These are phyloP conservation scores for Fusarium foetens DNA, from an alignment of 2,329 filamentous ascomycete species.

Conservation along the genomic window DNA sequence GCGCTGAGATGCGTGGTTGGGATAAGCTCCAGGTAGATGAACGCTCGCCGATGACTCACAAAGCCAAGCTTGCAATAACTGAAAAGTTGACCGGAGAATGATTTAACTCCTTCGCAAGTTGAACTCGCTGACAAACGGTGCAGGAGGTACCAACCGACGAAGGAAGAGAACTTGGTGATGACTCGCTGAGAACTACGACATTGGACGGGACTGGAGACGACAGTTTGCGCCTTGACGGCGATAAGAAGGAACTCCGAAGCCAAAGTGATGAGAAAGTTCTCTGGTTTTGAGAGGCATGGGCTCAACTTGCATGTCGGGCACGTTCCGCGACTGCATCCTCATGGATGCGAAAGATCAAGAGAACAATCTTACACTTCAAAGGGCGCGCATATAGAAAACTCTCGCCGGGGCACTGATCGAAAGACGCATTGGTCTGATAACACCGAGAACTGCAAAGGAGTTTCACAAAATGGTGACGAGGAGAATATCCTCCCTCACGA, in stretches of 20 bases:
- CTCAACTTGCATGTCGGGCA: background rate
- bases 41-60: background rate
- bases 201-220: background rate
- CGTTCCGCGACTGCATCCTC: background rate
- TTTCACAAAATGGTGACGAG: accelerated
- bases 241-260: background rate
- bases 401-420: accelerated
- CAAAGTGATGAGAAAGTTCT: accelerated
- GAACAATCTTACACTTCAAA: too few relatives aligned
- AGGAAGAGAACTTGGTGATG: background rate
- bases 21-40: background rate
- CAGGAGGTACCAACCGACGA: accelerated
- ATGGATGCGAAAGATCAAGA: background rate
- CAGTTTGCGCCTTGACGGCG: too few relatives aligned
- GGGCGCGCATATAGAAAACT: too few relatives aligned
- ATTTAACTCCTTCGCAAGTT: background rate
- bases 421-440: background rate
- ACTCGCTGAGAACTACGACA: background rate
- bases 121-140: accelerated
- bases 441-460: accelerated
- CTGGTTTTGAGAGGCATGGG: accelerated
- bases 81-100: too few relatives aligned
- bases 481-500: background rate
- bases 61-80: accelerated
- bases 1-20: background rate